phyloP scores from a whole-genome alignment of 257 asterid species.

The Solanum sparsipilum region DNA sequence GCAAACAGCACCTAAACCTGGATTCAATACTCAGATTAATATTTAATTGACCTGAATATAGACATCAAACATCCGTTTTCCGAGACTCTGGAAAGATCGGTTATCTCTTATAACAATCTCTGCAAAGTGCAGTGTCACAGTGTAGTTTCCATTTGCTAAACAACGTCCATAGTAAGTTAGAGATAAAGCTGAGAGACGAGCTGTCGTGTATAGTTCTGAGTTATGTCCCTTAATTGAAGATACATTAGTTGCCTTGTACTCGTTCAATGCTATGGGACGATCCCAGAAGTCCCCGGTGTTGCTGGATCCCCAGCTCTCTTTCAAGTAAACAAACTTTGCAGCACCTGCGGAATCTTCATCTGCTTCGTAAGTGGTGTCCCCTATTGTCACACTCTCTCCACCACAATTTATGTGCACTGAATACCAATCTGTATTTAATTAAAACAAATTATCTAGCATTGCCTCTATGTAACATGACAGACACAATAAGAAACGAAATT shows the following conservation, averaged over 20 bases:
- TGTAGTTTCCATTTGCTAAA: constrained; percentile 9
- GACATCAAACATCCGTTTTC: constrained; percentile 2
- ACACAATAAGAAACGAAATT: background rate
- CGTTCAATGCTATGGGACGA: too few relatives aligned
- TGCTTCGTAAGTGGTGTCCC: too few relatives aligned
- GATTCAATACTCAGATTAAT: background rate
- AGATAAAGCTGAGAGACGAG: constrained; percentile 9
- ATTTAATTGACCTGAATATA: constrained; percentile 1
- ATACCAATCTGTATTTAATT: background rate
- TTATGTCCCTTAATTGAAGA: too few relatives aligned
- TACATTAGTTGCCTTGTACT: too few relatives aligned
- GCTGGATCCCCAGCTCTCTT: too few relatives aligned
- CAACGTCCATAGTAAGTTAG: constrained; percentile 3
- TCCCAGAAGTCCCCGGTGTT: too few relatives aligned
- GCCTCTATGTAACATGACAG: background rate
- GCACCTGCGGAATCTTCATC: too few relatives aligned
- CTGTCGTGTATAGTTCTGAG: background rate
- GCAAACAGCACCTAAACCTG: background rate
- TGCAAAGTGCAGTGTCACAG: constrained; percentile 6
- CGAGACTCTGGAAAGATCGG: constrained; percentile 1
- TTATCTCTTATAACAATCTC: constrained; percentile 3
- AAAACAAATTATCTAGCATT: background rate
- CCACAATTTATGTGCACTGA: background rate
- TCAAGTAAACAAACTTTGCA: too few relatives aligned
- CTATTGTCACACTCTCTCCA: too few relatives aligned